phyloP scores from a whole-genome alignment of 192 early-diverging fungal species.

The Coemansia sp. region DNA sequence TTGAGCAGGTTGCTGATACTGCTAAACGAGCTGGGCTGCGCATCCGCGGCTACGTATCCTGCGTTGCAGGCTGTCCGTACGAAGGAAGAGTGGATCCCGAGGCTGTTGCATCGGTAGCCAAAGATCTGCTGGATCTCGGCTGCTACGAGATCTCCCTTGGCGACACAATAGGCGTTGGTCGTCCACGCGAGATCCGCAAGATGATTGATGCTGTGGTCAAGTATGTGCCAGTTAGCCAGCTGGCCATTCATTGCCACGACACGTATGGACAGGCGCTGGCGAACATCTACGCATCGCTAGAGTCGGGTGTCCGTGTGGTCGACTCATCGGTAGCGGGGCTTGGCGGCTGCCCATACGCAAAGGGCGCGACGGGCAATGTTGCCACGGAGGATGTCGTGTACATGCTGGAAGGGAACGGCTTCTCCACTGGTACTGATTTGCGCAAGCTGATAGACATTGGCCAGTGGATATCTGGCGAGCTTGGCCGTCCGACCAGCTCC shows the following conservation, averaged over 20 bases:
- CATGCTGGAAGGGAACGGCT: slow-evolving; percentile 83
- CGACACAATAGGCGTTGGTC: slow-evolving; percentile 94
- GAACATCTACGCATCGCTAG: slow-evolving; percentile 82
- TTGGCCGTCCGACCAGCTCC: slow-evolving; percentile 68
- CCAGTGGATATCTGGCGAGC: slow-evolving; percentile 82
- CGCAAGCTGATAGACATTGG: slow-evolving; percentile 71
- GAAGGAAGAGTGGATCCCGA: slow-evolving; percentile 73
- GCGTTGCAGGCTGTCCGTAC: slow-evolving; percentile 93
- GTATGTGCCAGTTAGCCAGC: slow-evolving; percentile 69
- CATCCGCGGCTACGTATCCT: slow-evolving; percentile 84
- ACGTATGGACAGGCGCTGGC: slow-evolving; percentile 96
- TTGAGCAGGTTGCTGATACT: slow-evolving; percentile 63
- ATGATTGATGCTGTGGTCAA: slow-evolving; percentile 72
- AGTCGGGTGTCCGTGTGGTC: slow-evolving; percentile 86
- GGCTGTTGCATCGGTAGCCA: slow-evolving; percentile 70
- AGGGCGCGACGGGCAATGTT: slow-evolving; percentile 95
- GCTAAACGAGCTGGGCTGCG: slow-evolving; percentile 65
- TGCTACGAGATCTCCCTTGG: slow-evolving; percentile 97
- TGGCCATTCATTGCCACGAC: slow-evolving; percentile 96
- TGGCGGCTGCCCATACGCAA: slow-evolving; percentile 95
- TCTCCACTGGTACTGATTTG: slow-evolving; percentile 79
- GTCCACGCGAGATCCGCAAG: slow-evolving; percentile 62
- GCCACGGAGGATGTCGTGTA: slow-evolving; percentile 96
- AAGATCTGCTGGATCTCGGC: slow-evolving; percentile 79
- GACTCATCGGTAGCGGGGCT: slow-evolving; percentile 92